phyloP scores from a whole-genome alignment of 306 rosid genomes.

The Begonia masoniana region DNA sequence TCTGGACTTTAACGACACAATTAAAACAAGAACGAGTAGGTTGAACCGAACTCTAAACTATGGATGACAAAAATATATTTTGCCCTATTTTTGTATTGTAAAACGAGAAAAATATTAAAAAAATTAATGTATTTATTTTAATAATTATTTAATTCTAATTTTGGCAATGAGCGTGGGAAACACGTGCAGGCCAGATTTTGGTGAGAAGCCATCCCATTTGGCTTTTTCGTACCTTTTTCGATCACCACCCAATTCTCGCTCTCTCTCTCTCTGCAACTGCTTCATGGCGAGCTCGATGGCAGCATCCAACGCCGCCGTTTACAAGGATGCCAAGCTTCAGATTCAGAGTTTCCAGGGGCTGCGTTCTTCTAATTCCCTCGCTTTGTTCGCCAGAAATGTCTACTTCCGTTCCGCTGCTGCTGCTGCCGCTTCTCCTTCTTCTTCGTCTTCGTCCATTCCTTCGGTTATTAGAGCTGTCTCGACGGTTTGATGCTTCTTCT shows the following conservation, averaged over 20 bases:
- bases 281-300: slow-evolving; percentile 55
- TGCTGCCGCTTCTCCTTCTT: slow-evolving; percentile 26
- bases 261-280: slow-evolving; percentile 2
- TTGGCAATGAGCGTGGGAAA: too few species aligned
- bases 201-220: neutral
- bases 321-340: slow-evolving; percentile 42
- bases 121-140: too few species aligned
- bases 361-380: slow-evolving; percentile 37
- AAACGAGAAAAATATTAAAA: too few species aligned
- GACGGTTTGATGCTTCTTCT: slow-evolving; percentile 30
- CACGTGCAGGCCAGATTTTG: too few species aligned
- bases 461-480: slow-evolving; percentile 51
- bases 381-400: slow-evolving; percentile 18
- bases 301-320: slow-evolving; percentile 29
- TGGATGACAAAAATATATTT: too few species aligned
- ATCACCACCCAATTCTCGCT: slow-evolving; percentile 14
- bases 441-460: slow-evolving; percentile 33
- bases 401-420: slow-evolving; percentile 30
- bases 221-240: neutral
- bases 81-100: too few species aligned
- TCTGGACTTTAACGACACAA: too few species aligned
- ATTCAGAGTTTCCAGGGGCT: slow-evolving; percentile 53
- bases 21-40: too few species aligned
- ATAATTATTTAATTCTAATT: too few species aligned
- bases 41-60: too few species aligned